Percentiles rank a stretch among this genome's conserved stretches.
phyloP scores from a whole-genome alignment of 163 green algal genomes.

The Scenedesmus sp. region DNA sequence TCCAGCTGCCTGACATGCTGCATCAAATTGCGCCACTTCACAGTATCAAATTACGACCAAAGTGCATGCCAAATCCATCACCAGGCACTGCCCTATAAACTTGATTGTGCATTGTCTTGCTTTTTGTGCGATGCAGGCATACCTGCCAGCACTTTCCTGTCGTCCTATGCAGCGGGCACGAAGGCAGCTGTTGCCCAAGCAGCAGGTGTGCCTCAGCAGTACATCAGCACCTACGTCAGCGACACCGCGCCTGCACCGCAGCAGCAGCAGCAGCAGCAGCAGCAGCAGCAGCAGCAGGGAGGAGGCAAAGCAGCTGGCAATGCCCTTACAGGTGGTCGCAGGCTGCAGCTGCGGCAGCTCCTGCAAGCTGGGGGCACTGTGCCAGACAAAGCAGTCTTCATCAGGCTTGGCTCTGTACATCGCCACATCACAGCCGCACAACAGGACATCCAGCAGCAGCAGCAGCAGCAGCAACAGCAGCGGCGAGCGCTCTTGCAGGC shows the following conservation, averaged over 20 bases:
- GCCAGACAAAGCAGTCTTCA: no score
- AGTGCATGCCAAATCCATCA: no score
- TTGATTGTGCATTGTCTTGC: no score
- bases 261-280: background rate
- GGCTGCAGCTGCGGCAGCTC: background rate
- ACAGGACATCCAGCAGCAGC: background rate
- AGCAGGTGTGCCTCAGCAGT: no score
- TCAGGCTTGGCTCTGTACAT: no score
- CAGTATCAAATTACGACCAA: no score
- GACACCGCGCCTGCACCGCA: background rate
- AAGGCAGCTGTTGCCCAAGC: background rate
- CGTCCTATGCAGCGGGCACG: background rate
- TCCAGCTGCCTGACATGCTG: background rate
- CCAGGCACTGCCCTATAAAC: no score
- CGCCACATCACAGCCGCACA: background rate
- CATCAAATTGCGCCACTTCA: background rate
- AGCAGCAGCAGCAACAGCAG: no score
- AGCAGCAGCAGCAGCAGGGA: background rate
- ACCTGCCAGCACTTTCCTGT: no score
- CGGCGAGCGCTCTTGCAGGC: no score
- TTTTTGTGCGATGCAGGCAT: background rate
- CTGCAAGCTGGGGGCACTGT: background rate
- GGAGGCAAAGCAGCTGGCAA: background rate
- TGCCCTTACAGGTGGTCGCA: background rate
- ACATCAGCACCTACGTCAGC: background rate